Evolutionary conservation across 139 green algal species (phyloP).

Genomic region (Auxenochlorella pyrenoidosa): DNA sequence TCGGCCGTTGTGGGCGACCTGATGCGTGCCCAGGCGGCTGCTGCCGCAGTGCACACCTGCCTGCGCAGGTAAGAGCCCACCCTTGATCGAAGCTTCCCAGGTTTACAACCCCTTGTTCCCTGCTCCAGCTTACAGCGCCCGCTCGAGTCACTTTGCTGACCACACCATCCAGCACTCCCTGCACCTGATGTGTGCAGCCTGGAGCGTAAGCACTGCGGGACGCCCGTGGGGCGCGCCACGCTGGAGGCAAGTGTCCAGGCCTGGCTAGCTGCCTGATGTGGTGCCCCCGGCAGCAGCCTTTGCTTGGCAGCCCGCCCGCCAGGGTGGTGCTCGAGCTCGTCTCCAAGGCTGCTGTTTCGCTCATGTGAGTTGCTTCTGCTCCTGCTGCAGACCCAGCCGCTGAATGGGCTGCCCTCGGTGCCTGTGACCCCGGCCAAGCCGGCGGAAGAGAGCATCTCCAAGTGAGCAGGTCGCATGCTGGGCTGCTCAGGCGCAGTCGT

Average conservation of each 20-base stretch:
- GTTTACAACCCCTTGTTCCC: no score
- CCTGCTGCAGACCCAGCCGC: slow-evolving; percentile 21
- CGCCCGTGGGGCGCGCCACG: not conserved
- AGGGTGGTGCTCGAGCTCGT: no score
- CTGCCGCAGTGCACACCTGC: not conserved
- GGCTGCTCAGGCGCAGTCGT: no score
- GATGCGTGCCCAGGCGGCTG: not conserved
- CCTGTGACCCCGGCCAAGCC: not conserved
- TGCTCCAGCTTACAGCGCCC: no score
- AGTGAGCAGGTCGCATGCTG: not conserved
- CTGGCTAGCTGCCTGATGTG: no score
- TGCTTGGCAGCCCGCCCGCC: no score
- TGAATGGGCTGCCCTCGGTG: not conserved
- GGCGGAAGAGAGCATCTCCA: not conserved
- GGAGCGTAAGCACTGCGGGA: not conserved
- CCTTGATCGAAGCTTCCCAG: no score
- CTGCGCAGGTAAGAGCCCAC: not conserved
- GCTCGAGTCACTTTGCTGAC: no score
- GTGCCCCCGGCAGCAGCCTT: no score
- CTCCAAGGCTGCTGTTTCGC: not conserved
- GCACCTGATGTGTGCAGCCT: not conserved
- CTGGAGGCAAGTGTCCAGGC: not conserved
- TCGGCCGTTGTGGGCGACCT: slow-evolving; percentile 6
- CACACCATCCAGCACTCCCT: no score
- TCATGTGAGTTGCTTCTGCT: not conserved